Conservation (phyloP, 176 grass and related monocot genomes). For the Avena insularis region DNA sequence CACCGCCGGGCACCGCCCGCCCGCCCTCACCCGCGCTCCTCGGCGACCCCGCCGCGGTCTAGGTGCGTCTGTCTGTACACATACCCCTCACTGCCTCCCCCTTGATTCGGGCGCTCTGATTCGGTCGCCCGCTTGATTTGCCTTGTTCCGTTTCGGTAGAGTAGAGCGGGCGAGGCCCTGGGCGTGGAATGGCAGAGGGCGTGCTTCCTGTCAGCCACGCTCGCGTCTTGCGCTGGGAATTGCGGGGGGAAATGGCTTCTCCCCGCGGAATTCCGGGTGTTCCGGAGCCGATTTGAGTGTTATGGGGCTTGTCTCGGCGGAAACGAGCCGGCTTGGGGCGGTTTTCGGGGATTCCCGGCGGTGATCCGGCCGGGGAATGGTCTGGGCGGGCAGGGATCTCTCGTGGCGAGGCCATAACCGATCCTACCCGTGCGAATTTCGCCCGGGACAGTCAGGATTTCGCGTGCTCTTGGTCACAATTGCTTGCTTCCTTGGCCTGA, state of each 20-base stretch:
- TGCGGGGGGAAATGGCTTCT: background rate
- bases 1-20: conserved; percentile 36
- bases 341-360: background rate
- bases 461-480: background rate
- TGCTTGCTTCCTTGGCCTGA: background rate
- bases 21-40: conserved; percentile 15
- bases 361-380: background rate
- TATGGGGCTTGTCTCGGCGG: background rate
- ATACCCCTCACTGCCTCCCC: background rate
- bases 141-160: background rate
- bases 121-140: background rate
- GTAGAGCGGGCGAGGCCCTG: background rate
- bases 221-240: background rate
- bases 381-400: conserved; percentile 45
- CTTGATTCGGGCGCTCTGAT: background rate
- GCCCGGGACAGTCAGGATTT: background rate
- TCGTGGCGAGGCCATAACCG: background rate
- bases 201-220: background rate
- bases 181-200: background rate
- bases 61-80: conserved; percentile 21
- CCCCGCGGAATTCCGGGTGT: background rate
- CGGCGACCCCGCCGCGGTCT: conserved; percentile 20
- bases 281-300: conserved; percentile 13
- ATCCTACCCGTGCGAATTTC: background rate
- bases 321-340: background rate